Percentiles rank a stretch among this genome's conserved stretches.
These are phyloP conservation scores for Camellia granthamiana DNA, from an alignment of 148 eudicot species.

Conservation along the genomic window DNA sequence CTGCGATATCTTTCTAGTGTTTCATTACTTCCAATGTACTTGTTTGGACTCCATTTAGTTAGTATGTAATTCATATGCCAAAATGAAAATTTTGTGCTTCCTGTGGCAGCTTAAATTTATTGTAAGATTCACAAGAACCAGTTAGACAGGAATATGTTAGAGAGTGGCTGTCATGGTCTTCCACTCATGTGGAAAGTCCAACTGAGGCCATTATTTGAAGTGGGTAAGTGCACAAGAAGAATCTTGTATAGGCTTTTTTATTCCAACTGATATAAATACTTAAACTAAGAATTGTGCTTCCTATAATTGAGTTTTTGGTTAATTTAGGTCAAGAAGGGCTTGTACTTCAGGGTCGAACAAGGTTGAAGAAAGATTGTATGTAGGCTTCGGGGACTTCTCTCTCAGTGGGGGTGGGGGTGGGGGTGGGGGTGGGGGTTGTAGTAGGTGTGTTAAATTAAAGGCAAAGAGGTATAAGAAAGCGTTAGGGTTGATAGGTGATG, in stretches of 20 bases:
- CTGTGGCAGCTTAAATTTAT: neutral
- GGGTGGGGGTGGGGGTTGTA: no score
- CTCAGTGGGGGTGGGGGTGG: no score
- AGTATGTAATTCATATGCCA: neutral
- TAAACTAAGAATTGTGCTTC: neutral
- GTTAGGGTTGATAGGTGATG: no score
- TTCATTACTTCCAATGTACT: neutral
- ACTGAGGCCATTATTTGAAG: neutral
- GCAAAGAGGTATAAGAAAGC: no score
- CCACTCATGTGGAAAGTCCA: neutral
- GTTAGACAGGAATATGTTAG: neutral
- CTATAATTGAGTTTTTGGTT: slow-evolving; percentile 1
- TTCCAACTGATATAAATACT: neutral
- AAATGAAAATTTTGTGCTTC: neutral
- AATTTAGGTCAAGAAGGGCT: neutral
- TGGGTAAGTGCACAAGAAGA: neutral
- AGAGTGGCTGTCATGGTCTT: neutral
- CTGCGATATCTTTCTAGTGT: neutral
- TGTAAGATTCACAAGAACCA: neutral
- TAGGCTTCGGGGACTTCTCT: neutral
- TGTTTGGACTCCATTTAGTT: slow-evolving; percentile 12
- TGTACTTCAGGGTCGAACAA: neutral
- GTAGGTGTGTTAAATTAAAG: no score
- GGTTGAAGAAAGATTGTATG: neutral
- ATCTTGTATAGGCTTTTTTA: neutral